Conservation (phyloP, 148 eudicot genomes). For the Heliosperma pusillum region DNA sequence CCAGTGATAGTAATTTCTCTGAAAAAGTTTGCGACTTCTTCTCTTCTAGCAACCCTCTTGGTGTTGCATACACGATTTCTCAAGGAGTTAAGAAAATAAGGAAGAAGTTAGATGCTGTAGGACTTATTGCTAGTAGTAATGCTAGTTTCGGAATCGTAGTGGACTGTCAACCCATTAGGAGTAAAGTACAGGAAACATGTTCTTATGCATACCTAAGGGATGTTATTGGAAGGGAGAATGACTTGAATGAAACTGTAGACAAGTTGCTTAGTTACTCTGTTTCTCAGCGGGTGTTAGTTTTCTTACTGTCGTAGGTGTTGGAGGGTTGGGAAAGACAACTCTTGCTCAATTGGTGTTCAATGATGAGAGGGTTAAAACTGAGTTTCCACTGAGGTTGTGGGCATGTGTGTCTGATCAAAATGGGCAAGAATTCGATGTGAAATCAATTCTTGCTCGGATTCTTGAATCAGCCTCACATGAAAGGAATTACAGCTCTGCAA, state of each 20-base stretch:
- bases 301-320: neutral
- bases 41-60: constrained; percentile 1
- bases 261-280: neutral
- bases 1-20: neutral
- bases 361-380: constrained; percentile 10
- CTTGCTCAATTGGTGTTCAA: constrained; percentile 5
- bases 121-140: neutral
- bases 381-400: constrained; percentile 23
- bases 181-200: constrained; percentile 1
- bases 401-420: constrained; percentile 23
- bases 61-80: neutral
- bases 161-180: neutral
- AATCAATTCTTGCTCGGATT: constrained; percentile 11
- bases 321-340: constrained; percentile 4
- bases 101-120: constrained; percentile 6
- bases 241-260: neutral
- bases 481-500: constrained; percentile 10
- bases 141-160: neutral
- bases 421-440: neutral
- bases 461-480: neutral
- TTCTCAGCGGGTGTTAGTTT: neutral
- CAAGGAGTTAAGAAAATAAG: constrained; percentile 6
- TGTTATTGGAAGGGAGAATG: constrained; percentile 15
- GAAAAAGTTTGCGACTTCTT: constrained; percentile 6
- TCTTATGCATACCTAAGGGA: neutral